Evolutionary conservation across 1,284 basidiomycete species (phyloP).

Genomic region (Pyrrhoderma lamaoense): DNA sequence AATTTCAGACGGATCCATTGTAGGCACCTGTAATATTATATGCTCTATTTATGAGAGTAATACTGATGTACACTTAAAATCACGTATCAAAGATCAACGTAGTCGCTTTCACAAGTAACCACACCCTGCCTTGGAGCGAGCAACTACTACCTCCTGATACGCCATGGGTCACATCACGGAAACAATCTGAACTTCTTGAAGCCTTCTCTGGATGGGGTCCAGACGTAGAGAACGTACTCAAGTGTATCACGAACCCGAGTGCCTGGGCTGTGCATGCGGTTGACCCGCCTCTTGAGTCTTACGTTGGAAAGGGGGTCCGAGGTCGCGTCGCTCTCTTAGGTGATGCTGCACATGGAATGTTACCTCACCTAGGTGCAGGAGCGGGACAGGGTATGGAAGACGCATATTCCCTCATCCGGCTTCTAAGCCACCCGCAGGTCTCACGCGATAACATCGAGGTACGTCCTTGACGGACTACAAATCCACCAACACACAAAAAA

Average conservation of each 20-base stretch:
- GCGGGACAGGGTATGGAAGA: constrained; percentile 61
- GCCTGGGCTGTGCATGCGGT: constrained; percentile 57
- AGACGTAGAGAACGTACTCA: constrained; percentile 38
- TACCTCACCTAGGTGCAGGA: constrained; percentile 55
- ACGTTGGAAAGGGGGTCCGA: constrained; percentile 25
- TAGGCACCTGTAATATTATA: constrained; percentile 18
- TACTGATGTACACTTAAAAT: too few relatives aligned
- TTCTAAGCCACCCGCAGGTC: constrained; percentile 42
- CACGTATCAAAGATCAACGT: constrained; percentile 39
- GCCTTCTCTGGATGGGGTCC: constrained; percentile 44
- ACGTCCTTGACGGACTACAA: constrained; percentile 16
- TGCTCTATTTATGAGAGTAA: not conserved
- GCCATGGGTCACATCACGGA: constrained; percentile 42
- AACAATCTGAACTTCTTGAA: constrained; percentile 38
- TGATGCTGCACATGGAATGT: constrained; percentile 56
- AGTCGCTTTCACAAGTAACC: constrained; percentile 42
- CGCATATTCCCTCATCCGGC: constrained; percentile 40
- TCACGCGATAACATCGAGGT: constrained; percentile 41
- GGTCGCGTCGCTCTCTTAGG: constrained; percentile 48
- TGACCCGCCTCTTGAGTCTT: constrained; percentile 41
- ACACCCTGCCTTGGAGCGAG: constrained; percentile 31
- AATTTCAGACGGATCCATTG: constrained; percentile 37
- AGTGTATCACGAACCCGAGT: constrained; percentile 41
- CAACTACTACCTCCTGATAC: constrained; percentile 28
- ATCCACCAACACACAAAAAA: too few relatives aligned